Evolutionary conservation across 2,329 filamentous ascomycete species (phyloP), one percentile per base, ranked within the genome.

Genomic region (Truncatella angustata): DNA sequence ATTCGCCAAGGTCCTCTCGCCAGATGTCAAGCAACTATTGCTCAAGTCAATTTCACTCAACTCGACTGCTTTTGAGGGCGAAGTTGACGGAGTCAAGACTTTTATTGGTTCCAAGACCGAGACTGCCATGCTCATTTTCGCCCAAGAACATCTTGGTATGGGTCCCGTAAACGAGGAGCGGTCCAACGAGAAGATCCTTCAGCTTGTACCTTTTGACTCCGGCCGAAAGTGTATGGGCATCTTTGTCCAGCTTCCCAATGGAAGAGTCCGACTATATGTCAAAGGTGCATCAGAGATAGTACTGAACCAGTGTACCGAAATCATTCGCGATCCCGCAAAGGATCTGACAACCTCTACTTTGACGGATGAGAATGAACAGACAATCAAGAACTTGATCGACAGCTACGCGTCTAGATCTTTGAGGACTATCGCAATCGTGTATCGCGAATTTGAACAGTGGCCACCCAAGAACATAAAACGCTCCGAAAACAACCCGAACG

Each of bases 361-460:
- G 56, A 77, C 76, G 10, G 67, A 73, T 21, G 77, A 81, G 40
- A 81, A 85, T 58, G 73, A 74, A 49, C 70, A 79, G 55, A 78
- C 72, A 6, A 66, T 96, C 56, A 80, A 82, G 58, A 73, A 77
- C 20, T 76, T 91, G 44, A 95, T 96, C 60, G 83, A 86, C 56
- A 81, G 78, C 43, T 96, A 96, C 65, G 91, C 91, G 9, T 84
- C 81, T 23, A 81, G 87, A 16, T 95, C 91, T 6, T 78, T 96
- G 28, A 84, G 91, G 56, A 95, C 91, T 1, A 95, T 96, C 60
- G 90, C 86, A 39, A 80, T 96, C 57, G 78, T 91, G 49, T 95
- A 91, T 70, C 87, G 85, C 51, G 91, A 96, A 61, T 96, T 94
- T 59, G 82, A 89, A 21, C 80, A 82, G 49, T 96, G 91, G 91